Conservation (phyloP, 306 rosid genomes). For the Fragaria nilgerrensis region DNA sequence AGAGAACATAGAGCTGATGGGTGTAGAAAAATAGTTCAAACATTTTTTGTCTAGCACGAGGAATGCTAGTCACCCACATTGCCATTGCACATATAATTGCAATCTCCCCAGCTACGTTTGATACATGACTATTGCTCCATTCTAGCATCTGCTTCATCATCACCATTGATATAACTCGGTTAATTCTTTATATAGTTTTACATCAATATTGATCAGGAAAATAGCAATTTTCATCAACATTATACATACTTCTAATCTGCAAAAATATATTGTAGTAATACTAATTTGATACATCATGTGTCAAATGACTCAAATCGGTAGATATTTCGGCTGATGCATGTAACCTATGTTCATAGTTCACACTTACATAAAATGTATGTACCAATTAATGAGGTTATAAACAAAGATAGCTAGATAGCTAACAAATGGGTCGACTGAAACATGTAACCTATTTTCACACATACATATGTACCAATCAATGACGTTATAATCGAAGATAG, state of each 20-base stretch:
- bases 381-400: too few relatives aligned
- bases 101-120: slow-evolving; percentile 61
- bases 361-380: too few relatives aligned
- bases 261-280: neutral
- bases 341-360: too few relatives aligned
- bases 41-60: slow-evolving; percentile 47
- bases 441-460: neutral
- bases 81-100: slow-evolving; percentile 46
- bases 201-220: neutral
- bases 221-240: neutral
- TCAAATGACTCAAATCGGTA: too few relatives aligned
- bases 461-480: neutral
- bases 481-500: neutral
- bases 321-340: too few relatives aligned
- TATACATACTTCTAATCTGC: neutral
- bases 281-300: neutral
- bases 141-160: slow-evolving; percentile 29
- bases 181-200: neutral
- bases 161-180: neutral
- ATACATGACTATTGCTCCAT: slow-evolving; percentile 50
- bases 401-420: too few relatives aligned
- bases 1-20: slow-evolving; percentile 59
- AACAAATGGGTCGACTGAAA: too few relatives aligned
- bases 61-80: slow-evolving; percentile 58
- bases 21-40: slow-evolving; percentile 73